Evolutionary conservation across 257 asterid genomes (phyloP).

Genomic region (Solanum piurae): DNA sequence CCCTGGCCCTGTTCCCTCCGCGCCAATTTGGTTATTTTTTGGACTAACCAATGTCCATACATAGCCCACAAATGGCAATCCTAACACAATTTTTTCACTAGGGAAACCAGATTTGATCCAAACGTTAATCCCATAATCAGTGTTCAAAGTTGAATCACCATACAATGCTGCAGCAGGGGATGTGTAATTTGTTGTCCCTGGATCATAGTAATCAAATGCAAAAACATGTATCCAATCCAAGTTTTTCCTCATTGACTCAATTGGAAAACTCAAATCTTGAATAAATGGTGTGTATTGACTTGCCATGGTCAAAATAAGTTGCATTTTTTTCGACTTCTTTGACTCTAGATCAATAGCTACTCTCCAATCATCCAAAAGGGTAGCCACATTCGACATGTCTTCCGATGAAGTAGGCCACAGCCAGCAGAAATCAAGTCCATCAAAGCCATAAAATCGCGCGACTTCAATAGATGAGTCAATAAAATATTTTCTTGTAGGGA

Average conservation of each 20-base stretch:
- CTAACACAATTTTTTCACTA: not conserved
- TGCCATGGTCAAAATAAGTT: conserved; percentile 5
- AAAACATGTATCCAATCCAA: conserved; percentile 12
- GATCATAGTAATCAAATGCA: not conserved
- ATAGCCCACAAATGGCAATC: not conserved
- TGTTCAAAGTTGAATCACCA: not conserved
- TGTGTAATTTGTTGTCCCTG: not conserved
- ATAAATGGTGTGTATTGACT: conserved; percentile 1
- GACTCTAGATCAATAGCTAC: conserved; percentile 5
- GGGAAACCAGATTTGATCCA: conserved; percentile 1
- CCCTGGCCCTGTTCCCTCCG: not conserved
- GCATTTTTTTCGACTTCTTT: not conserved
- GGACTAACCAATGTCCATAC: conserved; percentile 2
- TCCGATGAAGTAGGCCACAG: not conserved
- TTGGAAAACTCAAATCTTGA: not conserved
- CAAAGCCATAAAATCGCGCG: conserved; percentile 1
- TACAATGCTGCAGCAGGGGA: not conserved
- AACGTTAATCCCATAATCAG: not conserved
- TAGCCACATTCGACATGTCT: not conserved
- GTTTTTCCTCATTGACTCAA: conserved; percentile 1
- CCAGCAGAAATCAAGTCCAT: conserved; percentile 11
- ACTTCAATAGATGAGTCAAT: conserved; percentile 2
- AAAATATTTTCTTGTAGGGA: conserved; percentile 4
- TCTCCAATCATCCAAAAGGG: conserved; percentile 11
- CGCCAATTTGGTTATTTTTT: not conserved